Base-by-base conservation (phyloP, 2,329 filamentous ascomycete species). In the Claviceps maximensis region DNA sequence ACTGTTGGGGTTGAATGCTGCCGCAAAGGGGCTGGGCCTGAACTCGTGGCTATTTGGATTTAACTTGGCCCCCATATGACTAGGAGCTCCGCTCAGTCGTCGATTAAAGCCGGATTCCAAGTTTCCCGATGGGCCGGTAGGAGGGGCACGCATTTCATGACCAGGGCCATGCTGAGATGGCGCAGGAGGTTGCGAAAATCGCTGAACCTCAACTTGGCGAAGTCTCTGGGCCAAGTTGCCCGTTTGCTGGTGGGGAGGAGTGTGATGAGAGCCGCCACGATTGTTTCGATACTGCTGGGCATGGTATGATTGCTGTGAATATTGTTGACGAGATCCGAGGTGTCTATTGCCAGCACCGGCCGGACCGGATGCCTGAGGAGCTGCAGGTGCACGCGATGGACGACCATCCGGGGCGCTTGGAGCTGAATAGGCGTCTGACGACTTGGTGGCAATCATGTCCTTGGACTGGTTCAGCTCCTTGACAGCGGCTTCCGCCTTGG, bases 11-110 rank as follows among this genome's bases (percentile, higher is more conserved):
- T 83, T 91, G 69, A 98, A 97, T 1, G 84, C 76, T 46, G 80
- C 78, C 0, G 90, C 89, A 56, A 85, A 85, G 4, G 87, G 83
- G 61, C 85, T 94, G 19, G 91, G 93, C 58, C 86, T 83, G 70
- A 96, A 97, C 62, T 95, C 89, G 63, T 79, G 75, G 59, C 75
- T 83, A 60, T 80, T 82, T 7, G 81, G 81, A 57, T 84, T 84
- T 59, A 84, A 63, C 65, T 82, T 81, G 47, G 72, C 73, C 4
- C 72, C 71, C 60, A 79, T 70, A 50, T 78, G 78, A 45, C 69
- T 69, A 13, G 74, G 70, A n/a, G 75, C 66, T 49, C 71, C 74
- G 56, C 74, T 77, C 47, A 76, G 62, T 47, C 81, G 72, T 60
- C 78, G 72, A 62, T 74, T 69, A 71, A 79, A 76, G 58, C 74